Evolutionary conservation across 179 eudicot species (phyloP).

Genomic region (Amaranthus tricolor): DNA sequence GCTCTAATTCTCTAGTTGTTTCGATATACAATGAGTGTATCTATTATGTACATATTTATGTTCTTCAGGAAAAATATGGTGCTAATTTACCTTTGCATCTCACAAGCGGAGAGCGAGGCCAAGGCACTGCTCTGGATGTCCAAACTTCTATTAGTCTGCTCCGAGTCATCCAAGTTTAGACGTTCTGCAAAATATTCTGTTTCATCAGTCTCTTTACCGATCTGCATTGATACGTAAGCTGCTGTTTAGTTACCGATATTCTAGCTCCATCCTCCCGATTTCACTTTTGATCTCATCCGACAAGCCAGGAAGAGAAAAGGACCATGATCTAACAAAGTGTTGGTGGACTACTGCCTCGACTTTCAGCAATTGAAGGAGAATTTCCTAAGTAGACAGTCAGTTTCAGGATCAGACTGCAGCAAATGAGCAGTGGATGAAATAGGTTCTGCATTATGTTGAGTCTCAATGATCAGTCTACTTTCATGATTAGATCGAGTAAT

Average conservation of each 20-base stretch:
- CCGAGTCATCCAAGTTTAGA: not conserved
- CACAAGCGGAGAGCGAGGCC: slow-evolving; percentile 27
- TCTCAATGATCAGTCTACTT: slow-evolving; percentile 13
- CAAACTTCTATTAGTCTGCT: not conserved
- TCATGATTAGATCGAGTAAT: slow-evolving; percentile 21
- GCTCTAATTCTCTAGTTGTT: slow-evolving; percentile 15
- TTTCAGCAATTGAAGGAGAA: slow-evolving; percentile 52
- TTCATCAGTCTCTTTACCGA: not conserved
- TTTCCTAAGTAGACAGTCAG: slow-evolving; percentile 30
- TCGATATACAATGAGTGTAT: slow-evolving; percentile 9
- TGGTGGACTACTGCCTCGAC: slow-evolving; percentile 57
- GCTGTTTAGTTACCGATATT: not conserved
- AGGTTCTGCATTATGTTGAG: slow-evolving; percentile 21
- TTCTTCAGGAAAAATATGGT: slow-evolving; percentile 6
- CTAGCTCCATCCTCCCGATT: slow-evolving; percentile 26
- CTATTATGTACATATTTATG: slow-evolving; percentile 12
- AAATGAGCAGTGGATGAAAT: slow-evolving; percentile 41
- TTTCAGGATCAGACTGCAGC: slow-evolving; percentile 31
- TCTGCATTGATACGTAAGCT: slow-evolving; percentile 20
- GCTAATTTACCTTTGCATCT: slow-evolving; percentile 14
- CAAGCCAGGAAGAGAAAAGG: slow-evolving; percentile 53
- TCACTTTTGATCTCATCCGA: slow-evolving; percentile 37
- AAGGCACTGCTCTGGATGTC: slow-evolving; percentile 32
- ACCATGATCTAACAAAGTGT: slow-evolving; percentile 50
- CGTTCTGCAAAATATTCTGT: not conserved